Conservation (phyloP, 139 green algal species). For the Astrephomene gubernaculifera region DNA sequence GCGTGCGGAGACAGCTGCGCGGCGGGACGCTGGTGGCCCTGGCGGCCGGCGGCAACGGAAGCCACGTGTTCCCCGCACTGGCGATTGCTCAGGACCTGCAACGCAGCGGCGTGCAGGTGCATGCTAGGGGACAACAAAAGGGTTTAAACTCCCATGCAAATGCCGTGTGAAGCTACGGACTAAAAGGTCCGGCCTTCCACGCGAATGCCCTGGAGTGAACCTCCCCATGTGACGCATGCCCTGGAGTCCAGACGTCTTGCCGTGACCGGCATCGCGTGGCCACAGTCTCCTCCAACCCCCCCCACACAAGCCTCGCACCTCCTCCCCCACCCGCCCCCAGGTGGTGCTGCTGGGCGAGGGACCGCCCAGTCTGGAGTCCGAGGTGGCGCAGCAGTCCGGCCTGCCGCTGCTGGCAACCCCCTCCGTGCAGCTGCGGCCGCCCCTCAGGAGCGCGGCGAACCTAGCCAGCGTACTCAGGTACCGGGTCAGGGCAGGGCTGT, state of each 20-base stretch:
- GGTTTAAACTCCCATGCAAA: too few relatives aligned
- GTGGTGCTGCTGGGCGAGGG: constrained; percentile 23
- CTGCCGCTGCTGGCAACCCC: background rate
- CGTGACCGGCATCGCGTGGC: too few relatives aligned
- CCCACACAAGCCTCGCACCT: too few relatives aligned
- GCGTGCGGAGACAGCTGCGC: background rate
- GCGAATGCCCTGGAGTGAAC: too few relatives aligned
- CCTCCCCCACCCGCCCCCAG: too few relatives aligned
- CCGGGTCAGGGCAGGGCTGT: too few relatives aligned
- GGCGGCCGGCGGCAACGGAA: background rate
- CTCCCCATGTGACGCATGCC: too few relatives aligned
- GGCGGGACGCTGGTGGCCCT: background rate
- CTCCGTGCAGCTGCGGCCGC: background rate
- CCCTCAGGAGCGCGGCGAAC: background rate
- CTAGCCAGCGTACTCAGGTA: background rate
- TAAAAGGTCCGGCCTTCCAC: too few relatives aligned
- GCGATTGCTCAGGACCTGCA: constrained; percentile 3
- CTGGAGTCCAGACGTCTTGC: too few relatives aligned
- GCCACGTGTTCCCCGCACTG: background rate
- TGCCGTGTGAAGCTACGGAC: too few relatives aligned
- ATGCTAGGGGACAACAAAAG: too few relatives aligned
- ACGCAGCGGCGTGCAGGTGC: background rate
- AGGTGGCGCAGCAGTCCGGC: background rate
- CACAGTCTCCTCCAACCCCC: too few relatives aligned
- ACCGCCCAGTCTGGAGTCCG: background rate